Evolutionary conservation across 805 yeast genomes (phyloP), one percentile per base, ranked within the genome.

Genomic region (Cyberlindnera meyerae): DNA sequence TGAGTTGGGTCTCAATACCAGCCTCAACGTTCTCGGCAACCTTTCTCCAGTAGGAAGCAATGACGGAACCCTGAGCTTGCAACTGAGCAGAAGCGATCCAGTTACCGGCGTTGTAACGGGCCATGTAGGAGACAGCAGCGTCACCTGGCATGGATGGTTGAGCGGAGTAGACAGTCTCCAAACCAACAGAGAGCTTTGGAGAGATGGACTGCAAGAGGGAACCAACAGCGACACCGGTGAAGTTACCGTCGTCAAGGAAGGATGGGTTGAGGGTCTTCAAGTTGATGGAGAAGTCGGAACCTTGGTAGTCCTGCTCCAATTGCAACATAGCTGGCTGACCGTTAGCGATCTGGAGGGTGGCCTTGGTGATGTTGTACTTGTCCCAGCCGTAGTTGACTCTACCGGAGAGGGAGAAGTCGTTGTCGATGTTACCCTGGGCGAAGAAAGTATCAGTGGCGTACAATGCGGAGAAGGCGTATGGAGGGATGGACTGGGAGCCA

Each of bases 51-150:
- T 85, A 89, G 11, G 96, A 82, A 32, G 90, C 89, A 47, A 81
- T 71, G 31, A 90, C 57, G 26, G 94, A 77, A 60, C 98, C 98
- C 62, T 85, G 89, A 40, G 94, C 96, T 63, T 84, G 94, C 49
- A 89, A 60, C 71, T 87, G 96, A 44, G 94, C 96, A 36, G 96
- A 75, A 33, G 94, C 93, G 54, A 90, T 80, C 97, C 96, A 93
- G 63, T 79, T 75, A 44, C 82, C 86, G 33, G 85, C 75, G 49
- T 82, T 82, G 66, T 87, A 93, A 67, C 97, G 86, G 49, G 87
- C 88, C 55, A 85, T 81, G 63, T 88, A 85, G 43, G 90, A 81
- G 49, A 87, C 79, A 42, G 93, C 93, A 36, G 95, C 85, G 60
- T 89, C 96, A 36, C 95, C 94, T 47, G 95, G 88, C 45, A 76